Percentiles rank a stretch among this genome's conserved stretches.
phyloP scores from a whole-genome alignment of 2,329 filamentous ascomycete species.

The Purpureocillium lavendulum region DNA sequence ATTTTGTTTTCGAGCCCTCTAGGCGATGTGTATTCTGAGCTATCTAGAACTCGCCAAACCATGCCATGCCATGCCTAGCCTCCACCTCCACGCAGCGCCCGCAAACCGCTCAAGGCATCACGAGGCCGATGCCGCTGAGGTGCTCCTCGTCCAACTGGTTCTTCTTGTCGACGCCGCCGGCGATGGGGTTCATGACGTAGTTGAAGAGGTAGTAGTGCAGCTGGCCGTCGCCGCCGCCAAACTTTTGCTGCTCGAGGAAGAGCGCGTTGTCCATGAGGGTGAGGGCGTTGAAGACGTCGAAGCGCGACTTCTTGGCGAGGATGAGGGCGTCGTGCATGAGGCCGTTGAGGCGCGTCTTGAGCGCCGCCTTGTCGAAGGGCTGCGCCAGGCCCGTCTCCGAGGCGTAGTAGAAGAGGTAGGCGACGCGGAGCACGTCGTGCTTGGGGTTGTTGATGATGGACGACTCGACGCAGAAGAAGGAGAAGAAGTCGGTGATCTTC shows the following conservation, averaged over 20 bases:
- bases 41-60: too few species aligned
- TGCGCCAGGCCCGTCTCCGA: conserved; percentile 65
- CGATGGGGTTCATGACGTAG: conserved; percentile 79
- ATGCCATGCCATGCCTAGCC: too few species aligned
- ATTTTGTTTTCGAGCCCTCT: too few species aligned
- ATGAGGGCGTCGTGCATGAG: conserved; percentile 82
- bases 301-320: conserved; percentile 72
- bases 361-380: conserved; percentile 43
- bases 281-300: conserved; percentile 95
- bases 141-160: conserved; percentile 70
- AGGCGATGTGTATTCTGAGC: too few species aligned
- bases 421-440: conserved; percentile 74
- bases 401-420: conserved; percentile 97
- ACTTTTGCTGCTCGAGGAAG: conserved; percentile 90
- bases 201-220: conserved; percentile 98
- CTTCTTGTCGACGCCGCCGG: conserved; percentile 72
- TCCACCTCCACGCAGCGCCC: too few species aligned
- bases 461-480: conserved; percentile 91
- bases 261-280: conserved; percentile 89
- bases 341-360: conserved; percentile 73
- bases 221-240: conserved; percentile 87
- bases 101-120: conserved; percentile 48
- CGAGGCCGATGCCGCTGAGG: conserved; percentile 81
- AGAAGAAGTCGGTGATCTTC: conserved; percentile 93
- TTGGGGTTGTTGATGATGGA: conserved; percentile 78